Base-by-base conservation (phyloP, 2,329 filamentous ascomycete genomes). In the Alternaria arborescens region DNA sequence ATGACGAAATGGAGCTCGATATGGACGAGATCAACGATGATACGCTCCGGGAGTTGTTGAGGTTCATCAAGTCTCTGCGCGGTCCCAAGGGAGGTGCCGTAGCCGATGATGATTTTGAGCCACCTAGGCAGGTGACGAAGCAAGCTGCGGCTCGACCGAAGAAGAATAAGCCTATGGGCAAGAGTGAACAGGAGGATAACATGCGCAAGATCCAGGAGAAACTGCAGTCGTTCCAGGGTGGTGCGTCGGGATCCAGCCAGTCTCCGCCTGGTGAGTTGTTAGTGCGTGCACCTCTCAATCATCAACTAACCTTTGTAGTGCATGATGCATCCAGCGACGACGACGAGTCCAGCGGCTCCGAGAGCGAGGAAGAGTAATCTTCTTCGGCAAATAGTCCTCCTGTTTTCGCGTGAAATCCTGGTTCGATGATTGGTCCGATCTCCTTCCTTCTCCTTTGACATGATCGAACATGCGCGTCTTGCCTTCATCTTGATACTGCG, bases 101-200 rank as follows among this genome's bases (percentile, higher is more conserved):
- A 32, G 76, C 77, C 26, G 82, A 84, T 62, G 84, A 86, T 55
- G 82, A 84, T 52, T 82, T 83, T 62, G 82, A 83, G 64, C 82
- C 81, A 32, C 79, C 79, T 38, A 77, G 73, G 34, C 75, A 76
- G 55, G 74, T 71, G 61, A 53, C 73, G 64, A 68, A 75, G 65
- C 67, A 80, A 70, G 57, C 73, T 24, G 75, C 78, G 22, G 80
- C 80, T 64, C 88, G 88, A 78, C 85, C 86, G 54, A 89, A 88
- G 81, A 91, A 91, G 83, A 91, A 91, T 78, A 91, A 91, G 82
- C 89, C 89, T 1, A 92, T 92, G 89, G 89, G 87, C 78, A 90
- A 90, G 79, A 80, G 82, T 34, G 89, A 91, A 78, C 89, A 92
- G 78, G 88, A 91, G 72, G 83, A 85, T 42, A 88, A 87, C 66